These are phyloP conservation scores for Pleurotus sapidus DNA, from an alignment of 768 basidiomycete genomes.

Conservation along the genomic window DNA sequence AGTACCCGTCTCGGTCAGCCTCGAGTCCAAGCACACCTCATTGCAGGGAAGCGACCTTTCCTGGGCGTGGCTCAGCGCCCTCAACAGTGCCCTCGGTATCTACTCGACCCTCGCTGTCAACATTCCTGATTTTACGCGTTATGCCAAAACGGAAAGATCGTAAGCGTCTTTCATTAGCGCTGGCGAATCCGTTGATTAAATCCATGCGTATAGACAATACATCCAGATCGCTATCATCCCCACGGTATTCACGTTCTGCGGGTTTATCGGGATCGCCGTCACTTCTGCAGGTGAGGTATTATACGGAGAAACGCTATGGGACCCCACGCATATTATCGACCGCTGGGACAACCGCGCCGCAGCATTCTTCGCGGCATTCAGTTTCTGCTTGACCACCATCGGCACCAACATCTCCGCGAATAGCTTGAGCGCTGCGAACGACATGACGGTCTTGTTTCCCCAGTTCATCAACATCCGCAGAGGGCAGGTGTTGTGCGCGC, in stretches of 20 bases:
- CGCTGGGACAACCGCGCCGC: conserved; percentile 84
- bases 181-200: no score
- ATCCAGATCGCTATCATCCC: conserved; percentile 78
- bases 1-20: conserved; percentile 58
- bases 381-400: conserved; percentile 70
- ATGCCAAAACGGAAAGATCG: conserved; percentile 67
- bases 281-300: conserved; percentile 72
- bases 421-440: conserved; percentile 69
- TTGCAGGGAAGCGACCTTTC: conserved; percentile 52
- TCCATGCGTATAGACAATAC: conserved; percentile 48
- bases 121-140: conserved; percentile 88
- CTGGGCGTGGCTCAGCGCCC: conserved; percentile 78
- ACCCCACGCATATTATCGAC: conserved; percentile 73
- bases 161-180: conserved; percentile 25
- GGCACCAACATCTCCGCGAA: conserved; percentile 81
- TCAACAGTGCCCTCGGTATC: conserved; percentile 76
- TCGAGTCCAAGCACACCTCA: conserved; percentile 49
- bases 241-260: conserved; percentile 68
- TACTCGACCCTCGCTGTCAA: conserved; percentile 76
- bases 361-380: conserved; percentile 79
- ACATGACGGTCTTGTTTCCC: conserved; percentile 78
- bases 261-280: conserved; percentile 79
- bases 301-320: conserved; percentile 68
- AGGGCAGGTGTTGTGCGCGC: conserved; percentile 75
- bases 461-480: conserved; percentile 78